A percentile compares a stretch with the other conserved stretches of the same genome.
Conservation (phyloP, 2,329 filamentous ascomycete genomes). For the Aspergillus aculeatinus region DNA sequence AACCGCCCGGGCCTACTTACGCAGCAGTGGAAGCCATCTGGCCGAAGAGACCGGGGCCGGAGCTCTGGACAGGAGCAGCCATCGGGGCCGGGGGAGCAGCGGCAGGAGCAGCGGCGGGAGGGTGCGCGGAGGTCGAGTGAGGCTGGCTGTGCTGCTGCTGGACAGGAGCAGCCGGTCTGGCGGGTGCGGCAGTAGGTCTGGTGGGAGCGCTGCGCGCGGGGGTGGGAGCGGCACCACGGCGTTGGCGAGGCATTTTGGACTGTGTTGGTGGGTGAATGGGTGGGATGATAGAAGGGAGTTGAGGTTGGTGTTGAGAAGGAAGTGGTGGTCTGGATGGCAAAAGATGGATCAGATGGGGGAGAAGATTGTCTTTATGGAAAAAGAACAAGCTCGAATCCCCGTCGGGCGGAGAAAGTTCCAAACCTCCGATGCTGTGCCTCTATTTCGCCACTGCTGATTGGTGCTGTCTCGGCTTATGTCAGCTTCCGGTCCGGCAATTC, state of each 20-base stretch:
- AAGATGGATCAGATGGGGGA: neutral
- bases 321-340: slow-evolving; percentile 8
- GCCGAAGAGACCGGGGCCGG: slow-evolving; percentile 83
- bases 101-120: slow-evolving; percentile 49
- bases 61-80: slow-evolving; percentile 49
- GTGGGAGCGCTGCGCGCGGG: slow-evolving; percentile 58
- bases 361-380: slow-evolving; percentile 16
- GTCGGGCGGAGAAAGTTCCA: slow-evolving; percentile 22
- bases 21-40: slow-evolving; percentile 98
- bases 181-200: slow-evolving; percentile 64
- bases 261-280: slow-evolving; percentile 11
- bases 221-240: slow-evolving; percentile 60
- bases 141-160: slow-evolving; percentile 65
- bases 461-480: slow-evolving; percentile 8
- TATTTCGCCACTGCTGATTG: slow-evolving; percentile 15
- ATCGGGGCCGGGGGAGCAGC: slow-evolving; percentile 45
- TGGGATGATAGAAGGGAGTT: slow-evolving; percentile 24
- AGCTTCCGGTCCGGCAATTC: slow-evolving; percentile 4
- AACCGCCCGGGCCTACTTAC: slow-evolving; percentile 58
- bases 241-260: slow-evolving; percentile 70
- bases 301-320: slow-evolving; percentile 16
- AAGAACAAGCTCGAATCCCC: slow-evolving; percentile 23
- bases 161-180: slow-evolving; percentile 54
- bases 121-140: slow-evolving; percentile 63
- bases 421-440: slow-evolving; percentile 25